phyloP scores from a whole-genome alignment of 352 stramenopile genomes.

The Phytophthora rubi region DNA sequence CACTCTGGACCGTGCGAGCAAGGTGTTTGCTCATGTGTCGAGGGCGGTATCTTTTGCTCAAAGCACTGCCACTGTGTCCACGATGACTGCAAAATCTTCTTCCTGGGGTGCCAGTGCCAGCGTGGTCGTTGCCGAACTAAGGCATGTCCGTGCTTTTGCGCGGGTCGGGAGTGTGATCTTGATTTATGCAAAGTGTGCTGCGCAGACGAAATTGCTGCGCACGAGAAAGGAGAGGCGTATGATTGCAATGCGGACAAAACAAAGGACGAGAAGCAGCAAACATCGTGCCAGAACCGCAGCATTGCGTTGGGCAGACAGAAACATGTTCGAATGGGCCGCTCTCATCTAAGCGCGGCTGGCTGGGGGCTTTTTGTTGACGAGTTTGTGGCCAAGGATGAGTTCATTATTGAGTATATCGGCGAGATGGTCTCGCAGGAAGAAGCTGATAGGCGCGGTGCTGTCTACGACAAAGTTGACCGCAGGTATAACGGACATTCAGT shows the following conservation, averaged over 20 bases:
- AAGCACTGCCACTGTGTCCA: conserved; percentile 90
- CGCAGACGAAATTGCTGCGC: conserved; percentile 47
- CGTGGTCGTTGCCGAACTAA: conserved; percentile 84
- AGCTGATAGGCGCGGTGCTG: conserved; percentile 84
- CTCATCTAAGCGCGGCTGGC: conserved; percentile 77
- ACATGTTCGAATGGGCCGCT: conserved; percentile 81
- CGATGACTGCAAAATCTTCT: conserved; percentile 88
- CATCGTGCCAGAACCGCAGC: conserved; percentile 75
- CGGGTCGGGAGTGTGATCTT: conserved; percentile 93
- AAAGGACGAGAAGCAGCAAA: conserved; percentile 33
- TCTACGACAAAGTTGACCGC: conserved; percentile 91
- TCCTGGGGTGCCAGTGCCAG: conserved; percentile 88
- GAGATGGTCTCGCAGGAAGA: conserved; percentile 94
- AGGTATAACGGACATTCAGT: conserved; percentile 39
- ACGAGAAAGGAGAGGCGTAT: conserved; percentile 27
- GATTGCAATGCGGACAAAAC: conserved; percentile 13
- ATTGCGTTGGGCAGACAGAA: conserved; percentile 61
- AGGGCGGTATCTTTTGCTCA: conserved; percentile 91
- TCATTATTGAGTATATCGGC: conserved; percentile 95
- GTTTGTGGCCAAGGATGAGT: conserved; percentile 91
- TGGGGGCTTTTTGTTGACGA: conserved; percentile 94
- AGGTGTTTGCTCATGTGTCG: conserved; percentile 87
- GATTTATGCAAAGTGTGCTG: conserved; percentile 91
- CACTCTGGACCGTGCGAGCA: conserved; percentile 88
- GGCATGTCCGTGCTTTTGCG: conserved; percentile 90